These are phyloP conservation scores for Geranium brycei DNA, from an alignment of 345 rosid genomes.

Conservation along the genomic window DNA sequence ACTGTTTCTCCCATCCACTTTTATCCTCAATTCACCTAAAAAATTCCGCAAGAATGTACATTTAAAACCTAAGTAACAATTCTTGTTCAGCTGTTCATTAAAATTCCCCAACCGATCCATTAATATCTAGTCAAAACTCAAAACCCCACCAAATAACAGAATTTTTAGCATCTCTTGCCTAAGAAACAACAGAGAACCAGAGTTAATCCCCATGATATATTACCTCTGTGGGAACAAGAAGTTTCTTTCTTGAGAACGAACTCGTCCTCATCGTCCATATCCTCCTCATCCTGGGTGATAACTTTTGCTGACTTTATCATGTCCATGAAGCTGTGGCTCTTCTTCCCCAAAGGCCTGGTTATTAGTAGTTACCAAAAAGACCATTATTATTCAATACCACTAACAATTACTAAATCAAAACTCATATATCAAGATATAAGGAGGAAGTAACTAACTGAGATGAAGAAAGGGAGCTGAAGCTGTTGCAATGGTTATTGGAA, in stretches of 20 bases:
- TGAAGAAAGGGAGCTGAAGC: slow-evolving; percentile 57
- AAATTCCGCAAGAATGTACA: neutral
- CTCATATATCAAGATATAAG: neutral
- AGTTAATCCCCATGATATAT: neutral
- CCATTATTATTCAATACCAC: neutral
- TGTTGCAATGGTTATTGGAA: slow-evolving; percentile 37
- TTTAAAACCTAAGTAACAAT: neutral
- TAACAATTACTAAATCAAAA: too few relatives aligned
- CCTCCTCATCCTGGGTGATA: slow-evolving; percentile 35
- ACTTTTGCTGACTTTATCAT: slow-evolving; percentile 73
- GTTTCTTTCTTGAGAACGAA: slow-evolving; percentile 57
- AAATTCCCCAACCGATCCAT: too few relatives aligned
- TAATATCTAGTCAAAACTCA: too few relatives aligned
- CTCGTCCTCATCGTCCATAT: slow-evolving; percentile 67
- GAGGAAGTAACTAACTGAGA: slow-evolving; percentile 45
- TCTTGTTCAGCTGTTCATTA: too few relatives aligned
- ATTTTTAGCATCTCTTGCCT: too few relatives aligned
- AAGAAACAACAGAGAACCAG: too few relatives aligned
- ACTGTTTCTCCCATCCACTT: slow-evolving; percentile 46
- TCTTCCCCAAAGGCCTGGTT: slow-evolving; percentile 46
- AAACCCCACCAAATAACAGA: too few relatives aligned
- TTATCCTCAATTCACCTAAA: slow-evolving; percentile 50
- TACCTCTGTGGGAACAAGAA: slow-evolving; percentile 48
- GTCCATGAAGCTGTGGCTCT: slow-evolving; percentile 74
- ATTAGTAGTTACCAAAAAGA: neutral